Percentiles rank a stretch among this genome's conserved stretches.
These are phyloP conservation scores for Epichloe hybrida DNA, from an alignment of 2,329 filamentous ascomycete species.

Conservation along the genomic window DNA sequence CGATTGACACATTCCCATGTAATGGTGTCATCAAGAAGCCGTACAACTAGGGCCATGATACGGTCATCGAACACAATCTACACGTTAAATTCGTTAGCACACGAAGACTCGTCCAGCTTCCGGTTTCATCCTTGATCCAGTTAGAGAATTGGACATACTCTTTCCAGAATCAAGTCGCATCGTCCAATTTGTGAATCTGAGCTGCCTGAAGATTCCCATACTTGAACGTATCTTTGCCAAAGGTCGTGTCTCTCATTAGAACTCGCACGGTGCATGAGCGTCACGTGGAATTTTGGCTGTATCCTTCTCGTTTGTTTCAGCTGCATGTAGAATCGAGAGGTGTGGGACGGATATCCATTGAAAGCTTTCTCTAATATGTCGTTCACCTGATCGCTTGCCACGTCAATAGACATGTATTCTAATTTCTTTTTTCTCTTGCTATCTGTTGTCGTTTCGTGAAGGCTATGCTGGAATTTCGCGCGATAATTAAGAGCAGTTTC, in stretches of 20 bases:
- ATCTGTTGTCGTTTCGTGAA: constrained; percentile 36
- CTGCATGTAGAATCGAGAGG: constrained; percentile 52
- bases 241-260: constrained; percentile 48
- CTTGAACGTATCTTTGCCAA: constrained; percentile 60
- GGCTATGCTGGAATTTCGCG: constrained; percentile 62
- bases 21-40: constrained; percentile 44
- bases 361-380: constrained; percentile 59
- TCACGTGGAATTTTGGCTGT: constrained; percentile 84
- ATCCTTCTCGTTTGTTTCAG: constrained; percentile 62
- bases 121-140: background rate
- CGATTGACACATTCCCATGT: constrained; percentile 61
- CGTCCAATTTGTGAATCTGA: constrained; percentile 36
- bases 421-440: constrained; percentile 32
- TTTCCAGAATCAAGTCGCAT: constrained; percentile 50
- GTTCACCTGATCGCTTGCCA: constrained; percentile 29
- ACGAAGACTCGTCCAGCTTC: background rate
- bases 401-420: constrained; percentile 43
- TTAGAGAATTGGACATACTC: constrained; percentile 24
- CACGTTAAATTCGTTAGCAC: background rate
- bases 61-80: constrained; percentile 70
- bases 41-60: constrained; percentile 83
- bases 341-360: constrained; percentile 31
- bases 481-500: constrained; percentile 61
- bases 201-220: constrained; percentile 33
- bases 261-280: constrained; percentile 68